Conservation (phyloP, 2,329 filamentous ascomycete genomes). For the Cordyceps tenuipes region DNA sequence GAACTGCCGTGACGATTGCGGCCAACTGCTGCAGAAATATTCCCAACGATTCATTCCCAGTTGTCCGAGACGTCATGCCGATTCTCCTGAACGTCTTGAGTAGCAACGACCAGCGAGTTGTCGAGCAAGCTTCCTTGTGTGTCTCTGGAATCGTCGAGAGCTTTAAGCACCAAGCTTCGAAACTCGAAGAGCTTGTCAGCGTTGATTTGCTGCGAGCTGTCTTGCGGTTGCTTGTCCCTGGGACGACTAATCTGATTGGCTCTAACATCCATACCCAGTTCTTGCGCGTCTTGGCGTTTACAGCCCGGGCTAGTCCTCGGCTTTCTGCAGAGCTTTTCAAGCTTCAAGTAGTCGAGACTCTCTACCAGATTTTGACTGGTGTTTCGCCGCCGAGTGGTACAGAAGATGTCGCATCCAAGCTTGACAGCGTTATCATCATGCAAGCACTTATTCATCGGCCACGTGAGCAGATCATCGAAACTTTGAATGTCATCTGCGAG, state of each 20-base stretch:
- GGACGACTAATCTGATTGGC: constrained; percentile 90
- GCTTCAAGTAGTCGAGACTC: constrained; percentile 92
- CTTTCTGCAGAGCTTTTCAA: constrained; percentile 87
- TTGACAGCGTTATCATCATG: constrained; percentile 97
- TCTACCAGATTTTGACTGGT: constrained; percentile 94
- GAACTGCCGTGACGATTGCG: constrained; percentile 92
- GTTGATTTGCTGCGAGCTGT: constrained; percentile 79
- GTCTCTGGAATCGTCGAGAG: constrained; percentile 95
- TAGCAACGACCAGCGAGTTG: constrained; percentile 91
- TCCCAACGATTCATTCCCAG: constrained; percentile 83
- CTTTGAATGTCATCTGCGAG: constrained; percentile 94
- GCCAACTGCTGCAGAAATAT: constrained; percentile 98
- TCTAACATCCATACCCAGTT: constrained; percentile 95
- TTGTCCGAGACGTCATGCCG: constrained; percentile 93
- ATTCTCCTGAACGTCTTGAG: constrained; percentile 82
- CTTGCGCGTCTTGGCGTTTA: constrained; percentile 81
- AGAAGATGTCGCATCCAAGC: constrained; percentile 71
- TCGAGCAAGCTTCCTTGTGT: constrained; percentile 92
- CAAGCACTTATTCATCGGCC: constrained; percentile 94
- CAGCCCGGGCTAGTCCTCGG: constrained; percentile 76
- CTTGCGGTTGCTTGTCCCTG: constrained; percentile 78
- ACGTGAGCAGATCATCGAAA: constrained; percentile 93
- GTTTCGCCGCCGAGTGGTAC: constrained; percentile 79
- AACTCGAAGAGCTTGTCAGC: constrained; percentile 87
- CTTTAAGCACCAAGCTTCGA: constrained; percentile 80